Evolutionary conservation across 2,329 filamentous ascomycete species (phyloP), one percentile per base, ranked within the genome.

Genomic region (Penicillium sp.): DNA sequence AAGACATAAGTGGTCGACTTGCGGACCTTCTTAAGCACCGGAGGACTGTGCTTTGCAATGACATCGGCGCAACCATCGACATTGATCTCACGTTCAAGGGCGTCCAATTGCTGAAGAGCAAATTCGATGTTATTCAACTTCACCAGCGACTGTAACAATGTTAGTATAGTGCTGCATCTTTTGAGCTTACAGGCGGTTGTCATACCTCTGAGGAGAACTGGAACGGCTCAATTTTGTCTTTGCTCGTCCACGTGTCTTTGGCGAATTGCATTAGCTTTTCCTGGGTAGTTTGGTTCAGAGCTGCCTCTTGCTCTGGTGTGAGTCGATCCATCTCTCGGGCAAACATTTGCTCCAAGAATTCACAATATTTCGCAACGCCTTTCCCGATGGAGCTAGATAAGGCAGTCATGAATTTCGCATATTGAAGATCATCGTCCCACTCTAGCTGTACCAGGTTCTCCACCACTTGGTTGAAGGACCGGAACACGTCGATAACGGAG

Each of bases 81-180:
- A 67, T 97, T 93, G 81, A 98, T 91, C 57, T 88, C 86, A 69
- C 85, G 88, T 72, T 98, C 93, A 7, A 99, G 82, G 73, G 90
- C 91, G 72, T 99, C 95, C 52, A 99, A 83, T 69, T 96, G 91
- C 55, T 92, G 85, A 77, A 96, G 92, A 5, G 93, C 93, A 75
- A 91, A 98, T 76, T 97, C 93, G 63, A 99, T 88, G 69, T 99
- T 96, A 81, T 99, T 99, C 65, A 99, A 84, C 76, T 98, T 99
- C 60, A 99, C 92, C 67, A 99, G 90, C 5, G 93, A 97, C 90
- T 96, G 65, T 43, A 63, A 78, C 68, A 78, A 74, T 51, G 21
- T 58, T 49, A 57, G 54, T 47, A 24, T 45, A 16, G n/a, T 37
- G n/a, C 10, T 6, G 19, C 7, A 31, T 19, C 39, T 10, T 43